Conservation (phyloP, 805 yeast genomes). For the Isabelozyma gotoi region DNA sequence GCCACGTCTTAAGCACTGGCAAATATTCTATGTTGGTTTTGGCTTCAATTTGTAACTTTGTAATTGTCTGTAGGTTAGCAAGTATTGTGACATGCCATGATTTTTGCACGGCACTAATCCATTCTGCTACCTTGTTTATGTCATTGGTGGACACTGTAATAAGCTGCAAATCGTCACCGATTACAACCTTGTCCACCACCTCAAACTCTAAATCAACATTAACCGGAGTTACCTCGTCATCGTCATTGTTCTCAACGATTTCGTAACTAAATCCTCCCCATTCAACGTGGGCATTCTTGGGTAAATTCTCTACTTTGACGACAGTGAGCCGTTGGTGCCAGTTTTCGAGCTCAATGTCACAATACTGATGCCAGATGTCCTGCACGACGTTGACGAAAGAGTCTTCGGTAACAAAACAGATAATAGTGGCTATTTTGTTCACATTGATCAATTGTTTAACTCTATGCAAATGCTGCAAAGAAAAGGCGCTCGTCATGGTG, state of each 20-base stretch:
- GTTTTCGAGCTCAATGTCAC: slow-evolving; percentile 14
- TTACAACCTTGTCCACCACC: not conserved
- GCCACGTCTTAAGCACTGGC: slow-evolving; percentile 2
- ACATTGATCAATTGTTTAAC: slow-evolving; percentile 58
- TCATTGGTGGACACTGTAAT: slow-evolving; percentile 13
- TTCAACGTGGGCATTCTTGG: slow-evolving; percentile 65
- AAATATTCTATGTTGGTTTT: slow-evolving; percentile 3
- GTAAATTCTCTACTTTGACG: slow-evolving; percentile 57
- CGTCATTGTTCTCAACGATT: slow-evolving; percentile 41
- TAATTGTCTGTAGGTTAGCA: slow-evolving; percentile 1
- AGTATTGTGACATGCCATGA: slow-evolving; percentile 9
- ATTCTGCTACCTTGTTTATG: slow-evolving; percentile 5
- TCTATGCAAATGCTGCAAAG: slow-evolving; percentile 73
- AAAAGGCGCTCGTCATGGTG: slow-evolving; percentile 45
- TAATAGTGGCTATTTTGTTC: slow-evolving; percentile 42
- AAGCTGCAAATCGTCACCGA: slow-evolving; percentile 3
- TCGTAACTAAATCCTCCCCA: slow-evolving; percentile 69
- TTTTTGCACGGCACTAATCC: slow-evolving; percentile 5
- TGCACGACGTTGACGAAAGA: slow-evolving; percentile 27
- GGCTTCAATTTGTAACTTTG: not conserved
- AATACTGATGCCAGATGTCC: slow-evolving; percentile 48
- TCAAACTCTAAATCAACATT: not conserved
- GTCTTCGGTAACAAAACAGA: slow-evolving; percentile 53
- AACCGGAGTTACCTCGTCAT: slow-evolving; percentile 5
- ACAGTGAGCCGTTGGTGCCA: slow-evolving; percentile 39